Evolutionary conservation across 1,284 basidiomycete genomes (phyloP), one percentile per base, ranked within the genome.

Genomic region (Leccinum pachyderme): DNA sequence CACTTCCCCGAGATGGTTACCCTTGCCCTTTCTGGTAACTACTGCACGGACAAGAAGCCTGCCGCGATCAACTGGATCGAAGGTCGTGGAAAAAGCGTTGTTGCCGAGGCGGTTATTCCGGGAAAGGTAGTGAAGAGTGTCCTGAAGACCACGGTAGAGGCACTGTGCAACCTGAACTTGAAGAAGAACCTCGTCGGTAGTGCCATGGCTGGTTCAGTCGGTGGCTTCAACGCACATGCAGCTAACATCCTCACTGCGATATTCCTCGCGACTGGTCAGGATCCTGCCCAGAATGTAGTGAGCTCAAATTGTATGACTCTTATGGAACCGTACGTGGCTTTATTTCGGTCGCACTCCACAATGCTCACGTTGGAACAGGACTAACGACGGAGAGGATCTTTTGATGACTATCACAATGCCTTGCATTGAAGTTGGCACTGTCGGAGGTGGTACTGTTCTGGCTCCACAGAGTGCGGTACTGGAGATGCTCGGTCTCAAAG

Each of bases 1-100:
- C 76, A 87, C 67, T 99, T 94, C 80, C 96, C 96, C 4, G 87
- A 90, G 54, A 98, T 98, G 95, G 76, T 87, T 64, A 86, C 95
- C n/a, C 81, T 98, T 27, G 92, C 95, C 12, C 81, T 99, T 9
- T 94, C 90, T 4, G 97, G 96, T 51, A 99, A 99, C 75, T 99
- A 98, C 74, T 99, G 97, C 79, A 99, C 94, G 55, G 97, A 99
- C 78, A 99, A 99, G 88, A 99, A 99, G 79, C 93, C 97, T 0
- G 94, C 96, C 7, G 97, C 97, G 45, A 98, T 99, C 77, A 99
- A 99, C 77, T 99, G 97, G 97, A 98, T 99, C 64, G 96, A 98
- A 75, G 97, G 97, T 2, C 82, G 96, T 55, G 97, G 97, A 28
- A 99, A 99, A 87, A 91, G 89, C 55, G 91, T 99, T 24, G 95